phyloP scores from a whole-genome alignment of 495 filamentous ascomycete genomes.

The Evernia prunastri region DNA sequence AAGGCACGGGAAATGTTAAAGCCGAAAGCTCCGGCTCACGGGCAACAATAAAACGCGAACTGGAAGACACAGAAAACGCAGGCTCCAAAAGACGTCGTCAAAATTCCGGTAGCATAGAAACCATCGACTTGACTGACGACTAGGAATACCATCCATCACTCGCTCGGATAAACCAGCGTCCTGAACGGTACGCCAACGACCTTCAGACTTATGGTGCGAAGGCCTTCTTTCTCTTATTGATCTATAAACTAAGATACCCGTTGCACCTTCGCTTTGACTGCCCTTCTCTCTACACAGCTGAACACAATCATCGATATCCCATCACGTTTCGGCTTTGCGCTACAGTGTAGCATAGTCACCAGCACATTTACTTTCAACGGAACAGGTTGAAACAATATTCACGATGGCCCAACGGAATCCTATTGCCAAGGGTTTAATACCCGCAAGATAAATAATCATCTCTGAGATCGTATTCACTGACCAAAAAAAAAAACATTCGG shows the following conservation, averaged over 20 bases:
- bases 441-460: neutral
- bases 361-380: neutral
- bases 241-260: neutral
- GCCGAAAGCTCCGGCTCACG: constrained; percentile 1
- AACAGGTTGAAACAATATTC: too few species aligned
- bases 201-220: neutral
- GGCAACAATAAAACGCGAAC: constrained; percentile 23
- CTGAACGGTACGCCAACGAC: neutral
- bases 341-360: neutral
- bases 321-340: neutral
- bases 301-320: neutral
- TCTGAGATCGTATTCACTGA: neutral
- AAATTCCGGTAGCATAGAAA: constrained; percentile 6
- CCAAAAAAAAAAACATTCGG: neutral
- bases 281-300: neutral
- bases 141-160: constrained; percentile 2
- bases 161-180: neutral
- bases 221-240: neutral
- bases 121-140: constrained; percentile 23
- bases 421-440: neutral
- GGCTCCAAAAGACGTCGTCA: constrained; percentile 11
- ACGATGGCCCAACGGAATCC: neutral
- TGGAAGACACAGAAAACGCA: constrained; percentile 13
- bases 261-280: neutral
- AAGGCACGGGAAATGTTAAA: constrained; percentile 13